These are phyloP conservation scores for Mucor irregularis DNA, from an alignment of 371 early-diverging fungal species.

Conservation along the genomic window DNA sequence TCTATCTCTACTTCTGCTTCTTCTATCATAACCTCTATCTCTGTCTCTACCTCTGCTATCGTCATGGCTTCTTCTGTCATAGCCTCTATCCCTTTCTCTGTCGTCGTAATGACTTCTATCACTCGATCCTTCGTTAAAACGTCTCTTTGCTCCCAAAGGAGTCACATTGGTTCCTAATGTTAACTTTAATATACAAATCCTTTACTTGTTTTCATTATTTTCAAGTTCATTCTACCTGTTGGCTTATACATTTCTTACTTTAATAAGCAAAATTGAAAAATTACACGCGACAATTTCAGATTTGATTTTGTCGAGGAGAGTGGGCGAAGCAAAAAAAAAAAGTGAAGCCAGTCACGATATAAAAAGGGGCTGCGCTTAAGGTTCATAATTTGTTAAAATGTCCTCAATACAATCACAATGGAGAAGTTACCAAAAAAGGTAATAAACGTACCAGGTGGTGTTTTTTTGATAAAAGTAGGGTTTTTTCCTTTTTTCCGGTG, in stretches of 20 bases:
- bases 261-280: neutral
- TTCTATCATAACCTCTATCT: neutral
- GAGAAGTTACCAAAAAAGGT: neutral
- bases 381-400: no score
- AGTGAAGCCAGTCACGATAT: neutral
- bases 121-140: slow-evolving; percentile 28
- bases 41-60: neutral
- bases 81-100: neutral
- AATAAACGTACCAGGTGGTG: slow-evolving; percentile 8
- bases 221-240: slow-evolving; percentile 13
- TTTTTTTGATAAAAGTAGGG: neutral
- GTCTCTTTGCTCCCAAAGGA: slow-evolving; percentile 44
- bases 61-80: slow-evolving; percentile 1
- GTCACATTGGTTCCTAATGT: slow-evolving; percentile 46
- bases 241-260: slow-evolving; percentile 21
- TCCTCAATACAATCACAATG: slow-evolving; percentile 2
- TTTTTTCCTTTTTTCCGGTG: slow-evolving; percentile 11
- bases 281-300: neutral
- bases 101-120: neutral
- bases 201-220: neutral
- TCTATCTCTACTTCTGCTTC: neutral
- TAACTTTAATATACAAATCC: neutral
- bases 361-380: neutral
- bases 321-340: neutral
- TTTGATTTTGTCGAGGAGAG: neutral